Evolutionary conservation across 1,139 yeast genomes (phyloP).

Genomic region (Casaregolazyma suthepensis): DNA sequence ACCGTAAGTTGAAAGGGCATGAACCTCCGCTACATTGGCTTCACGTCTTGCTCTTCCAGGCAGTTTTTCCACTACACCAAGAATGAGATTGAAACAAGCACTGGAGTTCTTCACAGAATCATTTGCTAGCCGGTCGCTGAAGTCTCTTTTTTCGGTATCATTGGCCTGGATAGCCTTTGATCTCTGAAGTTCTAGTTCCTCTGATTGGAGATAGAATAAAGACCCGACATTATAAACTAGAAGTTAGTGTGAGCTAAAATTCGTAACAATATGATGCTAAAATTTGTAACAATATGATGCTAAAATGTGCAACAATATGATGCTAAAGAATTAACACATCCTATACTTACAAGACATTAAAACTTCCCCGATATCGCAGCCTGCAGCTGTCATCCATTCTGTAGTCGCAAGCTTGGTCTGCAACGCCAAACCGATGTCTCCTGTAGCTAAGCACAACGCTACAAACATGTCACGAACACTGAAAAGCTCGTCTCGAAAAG

Average conservation of each 20-base stretch:
- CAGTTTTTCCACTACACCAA: conserved; percentile 48
- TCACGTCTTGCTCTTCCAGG: conserved; percentile 42
- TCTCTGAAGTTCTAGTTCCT: conserved; percentile 52
- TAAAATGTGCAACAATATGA: no score
- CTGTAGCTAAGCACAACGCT: conserved; percentile 60
- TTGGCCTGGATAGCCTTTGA: conserved; percentile 21
- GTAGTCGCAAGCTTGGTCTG: conserved; percentile 61
- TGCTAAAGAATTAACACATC: no score
- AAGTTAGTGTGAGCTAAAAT: background rate
- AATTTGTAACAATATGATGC: no score
- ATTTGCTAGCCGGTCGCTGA: conserved; percentile 15
- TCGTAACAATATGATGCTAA: no score
- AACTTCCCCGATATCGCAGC: conserved; percentile 59
- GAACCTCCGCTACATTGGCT: conserved; percentile 50
- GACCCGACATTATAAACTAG: conserved; percentile 66
- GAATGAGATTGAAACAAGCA: conserved; percentile 33
- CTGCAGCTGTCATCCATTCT: conserved; percentile 68
- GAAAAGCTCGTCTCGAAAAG: conserved; percentile 70
- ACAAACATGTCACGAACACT: conserved; percentile 65
- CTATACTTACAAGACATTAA: conserved; percentile 42
- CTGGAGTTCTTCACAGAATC: conserved; percentile 21
- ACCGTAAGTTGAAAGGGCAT: conserved; percentile 79
- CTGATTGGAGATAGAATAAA: conserved; percentile 63
- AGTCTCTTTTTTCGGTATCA: conserved; percentile 24
- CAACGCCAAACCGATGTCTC: conserved; percentile 59